A percentile compares a stretch with the other conserved stretches of the same genome.
phyloP scores from a whole-genome alignment of 768 basidiomycete species.

The Macrocybe gigantea region DNA sequence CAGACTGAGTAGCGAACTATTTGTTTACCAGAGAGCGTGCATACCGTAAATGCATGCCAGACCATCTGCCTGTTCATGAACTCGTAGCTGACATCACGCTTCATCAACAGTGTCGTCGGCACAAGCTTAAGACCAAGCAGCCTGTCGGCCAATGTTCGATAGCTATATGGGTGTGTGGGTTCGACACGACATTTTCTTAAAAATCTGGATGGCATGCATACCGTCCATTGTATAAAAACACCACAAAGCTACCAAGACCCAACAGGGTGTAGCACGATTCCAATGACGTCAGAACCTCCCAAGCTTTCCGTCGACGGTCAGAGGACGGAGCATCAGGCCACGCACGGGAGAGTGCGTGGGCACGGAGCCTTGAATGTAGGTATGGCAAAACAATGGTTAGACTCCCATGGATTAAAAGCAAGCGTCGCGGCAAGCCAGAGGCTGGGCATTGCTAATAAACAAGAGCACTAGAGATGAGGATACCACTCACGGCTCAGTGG shows the following conservation, averaged over 20 bases:
- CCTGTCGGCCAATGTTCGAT: slow-evolving; percentile 79
- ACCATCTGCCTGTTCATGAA: slow-evolving; percentile 99
- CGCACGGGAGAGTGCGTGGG: slow-evolving; percentile 71
- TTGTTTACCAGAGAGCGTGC: slow-evolving; percentile 17
- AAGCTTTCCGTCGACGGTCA: slow-evolving; percentile 66
- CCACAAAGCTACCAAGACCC: slow-evolving; percentile 69
- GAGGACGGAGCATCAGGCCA: slow-evolving; percentile 91
- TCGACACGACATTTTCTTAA: not conserved
- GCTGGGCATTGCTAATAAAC: slow-evolving; percentile 28
- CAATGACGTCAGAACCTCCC: slow-evolving; percentile 59
- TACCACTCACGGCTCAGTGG: too few relatives aligned
- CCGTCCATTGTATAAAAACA: slow-evolving; percentile 86
- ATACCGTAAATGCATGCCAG: slow-evolving; percentile 96
- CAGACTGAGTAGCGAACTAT: slow-evolving; percentile 3
- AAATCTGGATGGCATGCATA: slow-evolving; percentile 15
- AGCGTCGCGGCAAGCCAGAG: slow-evolving; percentile 57
- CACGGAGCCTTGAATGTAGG: slow-evolving; percentile 65
- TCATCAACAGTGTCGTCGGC: slow-evolving; percentile 61
- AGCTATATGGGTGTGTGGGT: slow-evolving; percentile 39
- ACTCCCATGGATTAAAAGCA: slow-evolving; percentile 59
- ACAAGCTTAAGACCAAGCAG: slow-evolving; percentile 69
- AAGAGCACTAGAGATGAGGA: too few relatives aligned
- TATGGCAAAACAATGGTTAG: slow-evolving; percentile 78
- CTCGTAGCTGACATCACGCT: slow-evolving; percentile 91
- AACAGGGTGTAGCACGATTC: slow-evolving; percentile 64